These are phyloP conservation scores for Rhododendron williamsianum DNA, from an alignment of 148 eudicot species.

Conservation along the genomic window DNA sequence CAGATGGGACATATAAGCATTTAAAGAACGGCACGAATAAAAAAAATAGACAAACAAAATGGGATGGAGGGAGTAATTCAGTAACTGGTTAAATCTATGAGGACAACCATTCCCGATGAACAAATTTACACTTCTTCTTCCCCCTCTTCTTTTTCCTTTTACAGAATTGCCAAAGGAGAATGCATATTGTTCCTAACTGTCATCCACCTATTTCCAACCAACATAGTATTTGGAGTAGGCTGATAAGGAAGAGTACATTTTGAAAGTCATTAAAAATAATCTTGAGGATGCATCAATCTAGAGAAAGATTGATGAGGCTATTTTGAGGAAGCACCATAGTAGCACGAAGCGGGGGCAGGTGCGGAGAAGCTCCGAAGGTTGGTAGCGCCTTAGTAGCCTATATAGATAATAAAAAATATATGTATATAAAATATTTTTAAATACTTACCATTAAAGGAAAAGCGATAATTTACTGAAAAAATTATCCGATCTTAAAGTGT, in stretches of 20 bases:
- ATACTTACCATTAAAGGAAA: too few species aligned
- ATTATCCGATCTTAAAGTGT: too few species aligned
- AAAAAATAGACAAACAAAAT: too few species aligned
- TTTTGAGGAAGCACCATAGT: not conserved
- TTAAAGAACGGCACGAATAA: too few species aligned
- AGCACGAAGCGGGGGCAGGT: too few species aligned
- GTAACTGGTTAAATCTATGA: not conserved
- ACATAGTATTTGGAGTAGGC: not conserved
- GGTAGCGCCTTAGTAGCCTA: too few species aligned
- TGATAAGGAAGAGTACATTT: not conserved
- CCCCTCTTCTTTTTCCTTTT: not conserved
- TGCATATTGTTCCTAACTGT: not conserved
- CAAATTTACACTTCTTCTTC: not conserved
- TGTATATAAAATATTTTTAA: too few species aligned
- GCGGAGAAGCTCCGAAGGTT: too few species aligned
- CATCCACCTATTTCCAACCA: not conserved
- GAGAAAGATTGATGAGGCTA: not conserved
- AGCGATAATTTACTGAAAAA: too few species aligned
- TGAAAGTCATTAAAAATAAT: not conserved
- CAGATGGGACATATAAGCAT: too few species aligned
- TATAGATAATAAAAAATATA: too few species aligned
- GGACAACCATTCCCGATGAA: not conserved
- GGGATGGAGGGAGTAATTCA: not conserved
- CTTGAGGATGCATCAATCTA: conserved; percentile 1
- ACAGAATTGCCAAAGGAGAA: not conserved